Evolutionary conservation across 2,329 filamentous ascomycete species (phyloP).

Genomic region (Cladosporium cucumerinum): DNA sequence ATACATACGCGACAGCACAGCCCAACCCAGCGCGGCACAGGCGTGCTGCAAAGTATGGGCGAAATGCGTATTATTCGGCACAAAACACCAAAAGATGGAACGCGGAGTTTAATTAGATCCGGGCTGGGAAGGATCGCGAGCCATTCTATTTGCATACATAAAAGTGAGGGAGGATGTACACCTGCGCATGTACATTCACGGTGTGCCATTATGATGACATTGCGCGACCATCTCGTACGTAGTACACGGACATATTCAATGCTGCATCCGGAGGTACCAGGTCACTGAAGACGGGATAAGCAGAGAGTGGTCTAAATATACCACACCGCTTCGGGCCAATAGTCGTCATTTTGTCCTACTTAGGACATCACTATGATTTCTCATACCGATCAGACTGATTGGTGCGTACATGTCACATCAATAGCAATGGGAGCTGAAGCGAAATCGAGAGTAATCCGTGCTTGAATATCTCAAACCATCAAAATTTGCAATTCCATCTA

Average conservation of each 20-base stretch:
- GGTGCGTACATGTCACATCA: not conserved
- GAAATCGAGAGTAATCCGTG: not conserved
- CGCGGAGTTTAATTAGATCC: slow-evolving; percentile 2
- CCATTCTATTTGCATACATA: not conserved
- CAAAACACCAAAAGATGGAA: not conserved
- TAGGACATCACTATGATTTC: not conserved
- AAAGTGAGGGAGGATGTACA: not conserved
- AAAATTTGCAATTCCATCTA: not conserved
- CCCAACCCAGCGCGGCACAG: not conserved
- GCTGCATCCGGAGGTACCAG: not conserved
- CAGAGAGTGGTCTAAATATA: not conserved
- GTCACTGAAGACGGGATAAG: not conserved
- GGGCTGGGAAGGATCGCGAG: not conserved
- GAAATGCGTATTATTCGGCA: slow-evolving; percentile 5
- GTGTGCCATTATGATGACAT: not conserved
- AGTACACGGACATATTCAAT: not conserved
- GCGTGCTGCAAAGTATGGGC: not conserved
- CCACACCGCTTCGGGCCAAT: not conserved
- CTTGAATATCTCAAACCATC: not conserved
- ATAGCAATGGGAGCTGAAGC: too few species aligned
- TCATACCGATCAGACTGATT: not conserved
- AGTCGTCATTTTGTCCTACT: not conserved
- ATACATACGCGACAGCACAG: not conserved
- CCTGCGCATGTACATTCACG: not conserved
- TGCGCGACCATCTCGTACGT: not conserved